Percentiles rank a stretch among this genome's conserved stretches.
Conservation (phyloP, 2,329 filamentous ascomycete genomes). For the Colletotrichum ledebouriae region DNA sequence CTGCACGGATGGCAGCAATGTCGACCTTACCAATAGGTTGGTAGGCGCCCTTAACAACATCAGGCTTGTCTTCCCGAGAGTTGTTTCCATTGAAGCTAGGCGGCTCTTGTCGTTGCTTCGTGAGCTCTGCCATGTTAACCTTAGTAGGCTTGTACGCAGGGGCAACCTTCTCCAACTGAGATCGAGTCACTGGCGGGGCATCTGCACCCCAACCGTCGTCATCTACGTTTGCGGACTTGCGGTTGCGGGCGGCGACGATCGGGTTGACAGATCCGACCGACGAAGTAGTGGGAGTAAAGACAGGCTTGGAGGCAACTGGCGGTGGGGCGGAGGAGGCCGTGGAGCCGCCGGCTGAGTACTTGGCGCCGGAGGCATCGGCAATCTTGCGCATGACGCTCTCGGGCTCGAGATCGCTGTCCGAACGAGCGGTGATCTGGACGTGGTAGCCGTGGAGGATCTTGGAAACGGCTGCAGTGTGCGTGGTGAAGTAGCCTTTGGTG, state of each 20-base stretch:
- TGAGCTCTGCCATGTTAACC: slow-evolving; percentile 91
- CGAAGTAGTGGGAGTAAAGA: slow-evolving; percentile 82
- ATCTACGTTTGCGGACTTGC: slow-evolving; percentile 72
- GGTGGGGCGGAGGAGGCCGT: slow-evolving; percentile 71
- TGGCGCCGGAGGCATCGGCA: slow-evolving; percentile 91
- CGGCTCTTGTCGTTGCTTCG: slow-evolving; percentile 77
- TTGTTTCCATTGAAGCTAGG: slow-evolving; percentile 62
- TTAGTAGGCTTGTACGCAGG: slow-evolving; percentile 95
- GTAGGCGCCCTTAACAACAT: slow-evolving; percentile 88
- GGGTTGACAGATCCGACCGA: slow-evolving; percentile 73
- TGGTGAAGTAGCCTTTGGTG: slow-evolving; percentile 98
- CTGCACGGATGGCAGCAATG: slow-evolving; percentile 88
- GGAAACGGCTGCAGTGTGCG: slow-evolving; percentile 88
- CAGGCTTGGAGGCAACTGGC: slow-evolving; percentile 87
- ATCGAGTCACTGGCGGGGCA: slow-evolving; percentile 90
- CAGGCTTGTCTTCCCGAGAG: slow-evolving; percentile 60
- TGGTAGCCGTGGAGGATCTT: slow-evolving; percentile 97
- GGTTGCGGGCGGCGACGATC: slow-evolving; percentile 74
- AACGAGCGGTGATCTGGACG: slow-evolving; percentile 95
- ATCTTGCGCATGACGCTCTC: slow-evolving; percentile 94
- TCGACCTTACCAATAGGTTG: slow-evolving; percentile 98
- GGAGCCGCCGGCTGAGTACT: slow-evolving; percentile 82
- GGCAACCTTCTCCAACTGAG: slow-evolving; percentile 90
- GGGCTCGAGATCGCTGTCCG: slow-evolving; percentile 88
- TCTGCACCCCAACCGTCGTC: slow-evolving; percentile 95